These are phyloP conservation scores for Auriscalpium vulgare DNA, from an alignment of 768 basidiomycete species.

Conservation along the genomic window DNA sequence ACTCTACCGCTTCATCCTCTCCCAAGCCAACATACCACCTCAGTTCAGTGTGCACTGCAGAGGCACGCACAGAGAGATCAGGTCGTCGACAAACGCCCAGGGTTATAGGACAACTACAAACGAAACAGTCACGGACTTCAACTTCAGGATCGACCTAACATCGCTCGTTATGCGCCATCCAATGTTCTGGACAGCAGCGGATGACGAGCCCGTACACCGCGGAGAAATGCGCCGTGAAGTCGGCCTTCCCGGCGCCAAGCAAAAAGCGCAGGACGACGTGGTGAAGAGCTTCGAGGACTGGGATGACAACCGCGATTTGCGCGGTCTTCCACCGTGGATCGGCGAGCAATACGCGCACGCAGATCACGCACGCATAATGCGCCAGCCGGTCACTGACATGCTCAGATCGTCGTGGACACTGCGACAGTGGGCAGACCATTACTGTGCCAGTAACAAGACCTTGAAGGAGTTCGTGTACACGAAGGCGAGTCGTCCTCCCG, in stretches of 20 bases:
- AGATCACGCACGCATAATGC: background rate
- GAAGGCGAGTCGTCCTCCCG: constrained; percentile 37
- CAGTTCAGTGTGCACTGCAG: constrained; percentile 36
- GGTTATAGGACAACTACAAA: constrained; percentile 34
- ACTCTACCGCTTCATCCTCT: constrained; percentile 65
- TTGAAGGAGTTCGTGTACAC: constrained; percentile 75
- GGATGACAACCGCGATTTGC: constrained; percentile 33
- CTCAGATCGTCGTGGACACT: constrained; percentile 17
- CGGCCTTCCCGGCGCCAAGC: constrained; percentile 29
- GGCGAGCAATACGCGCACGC: constrained; percentile 2
- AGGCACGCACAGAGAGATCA: constrained; percentile 51
- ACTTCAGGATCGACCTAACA: constrained; percentile 53
- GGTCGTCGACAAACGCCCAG: constrained; percentile 27
- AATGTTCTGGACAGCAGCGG: constrained; percentile 53
- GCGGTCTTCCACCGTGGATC: constrained; percentile 49
- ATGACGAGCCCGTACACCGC: constrained; percentile 56
- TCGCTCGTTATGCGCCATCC: constrained; percentile 31
- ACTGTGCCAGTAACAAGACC: constrained; percentile 59
- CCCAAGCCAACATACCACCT: constrained; percentile 42
- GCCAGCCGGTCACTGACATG: constrained; percentile 4
- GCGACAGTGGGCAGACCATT: constrained; percentile 71
- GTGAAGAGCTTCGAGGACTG: constrained; percentile 36
- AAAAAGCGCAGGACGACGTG: constrained; percentile 35
- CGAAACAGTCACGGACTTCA: constrained; percentile 57
- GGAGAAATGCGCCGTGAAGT: constrained; percentile 56